Base-by-base conservation (phyloP, 352 stramenopile genomes). In the Phytophthora aleatoria region DNA sequence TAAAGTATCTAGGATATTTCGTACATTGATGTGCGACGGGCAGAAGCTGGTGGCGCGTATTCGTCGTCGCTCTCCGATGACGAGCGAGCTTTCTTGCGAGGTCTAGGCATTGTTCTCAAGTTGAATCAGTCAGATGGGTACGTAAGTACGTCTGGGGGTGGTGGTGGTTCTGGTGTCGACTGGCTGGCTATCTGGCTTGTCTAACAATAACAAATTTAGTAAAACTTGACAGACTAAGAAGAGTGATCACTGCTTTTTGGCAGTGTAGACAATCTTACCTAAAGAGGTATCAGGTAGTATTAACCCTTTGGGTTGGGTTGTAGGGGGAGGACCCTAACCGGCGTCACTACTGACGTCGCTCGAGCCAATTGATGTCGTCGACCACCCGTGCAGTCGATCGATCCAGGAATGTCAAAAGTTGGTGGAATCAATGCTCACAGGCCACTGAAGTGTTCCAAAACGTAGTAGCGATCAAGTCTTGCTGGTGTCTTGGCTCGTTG, bases 11-110 rank as follows among this genome's bases (percentile, higher is more conserved):
- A 57, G 16, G 5, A 44, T 48, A n/a, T 51, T 69, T 66, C 57
- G 66, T 76, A 78, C 71, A 73, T 66, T 72, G 61, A 52, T 57
- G 57, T 56, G n/a, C 67, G 61, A 36, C 71, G 67, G 57, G 48
- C 62, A 6, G 66, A 70, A 50, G 61, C 57, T 15, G 71, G 47
- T 56, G 71, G 70, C 24, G 53, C 49, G 55, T 67, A 74, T 24
- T 24, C 49, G 49, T 71, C 60, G n/a, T 74, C 61, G 20, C 56
- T 65, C 24, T 69, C 50, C 30, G 62, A 65, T 36, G 67, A 65
- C 31, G 55, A 51, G 7, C 53, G 57, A 57, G 57, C 43, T 69
- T 70, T 76, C 67, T 78, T 78, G 42, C 55, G 64, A 41, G 38
- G 56, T 15, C 61, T 57, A 54, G 71, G 39, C 67, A 78, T 78